A percentile compares a stretch with the other conserved stretches of the same genome.
phyloP scores from a whole-genome alignment of 2,329 filamentous ascomycete species.

The Periconia sp. region DNA sequence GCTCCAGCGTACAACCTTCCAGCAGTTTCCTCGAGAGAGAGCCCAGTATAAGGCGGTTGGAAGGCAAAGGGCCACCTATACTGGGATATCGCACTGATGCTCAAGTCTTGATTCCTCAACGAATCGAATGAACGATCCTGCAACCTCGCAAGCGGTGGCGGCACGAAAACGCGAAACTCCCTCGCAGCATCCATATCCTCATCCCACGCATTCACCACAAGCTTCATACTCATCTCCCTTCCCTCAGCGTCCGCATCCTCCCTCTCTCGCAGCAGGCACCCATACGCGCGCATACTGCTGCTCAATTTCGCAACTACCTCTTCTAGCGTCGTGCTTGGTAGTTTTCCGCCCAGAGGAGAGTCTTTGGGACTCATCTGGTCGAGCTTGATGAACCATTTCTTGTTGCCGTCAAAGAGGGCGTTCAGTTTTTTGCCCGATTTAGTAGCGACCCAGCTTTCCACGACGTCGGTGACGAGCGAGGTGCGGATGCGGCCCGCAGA shows the following conservation, averaged over 20 bases:
- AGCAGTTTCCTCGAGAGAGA: conserved; percentile 1
- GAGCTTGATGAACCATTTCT: conserved; percentile 49
- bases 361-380: conserved; percentile 55
- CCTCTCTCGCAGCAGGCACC: conserved; percentile 32
- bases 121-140: too few species aligned
- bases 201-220: conserved; percentile 53
- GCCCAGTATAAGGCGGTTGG: not conserved
- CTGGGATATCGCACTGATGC: conserved; percentile 17
- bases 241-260: conserved; percentile 24
- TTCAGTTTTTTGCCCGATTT: conserved; percentile 7
- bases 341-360: conserved; percentile 7
- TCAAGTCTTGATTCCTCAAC: not conserved
- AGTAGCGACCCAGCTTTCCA: conserved; percentile 6
- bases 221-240: conserved; percentile 23
- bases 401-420: conserved; percentile 9
- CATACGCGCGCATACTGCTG: conserved; percentile 47
- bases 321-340: conserved; percentile 4
- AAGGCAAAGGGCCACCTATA: conserved; percentile 18
- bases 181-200: conserved; percentile 43
- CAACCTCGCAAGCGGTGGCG: conserved; percentile 34
- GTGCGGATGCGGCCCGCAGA: not conserved
- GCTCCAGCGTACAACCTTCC: conserved; percentile 5
- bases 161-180: conserved; percentile 55
- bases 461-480: conserved; percentile 3
- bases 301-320: conserved; percentile 38